phyloP scores from a whole-genome alignment of 2,329 filamentous ascomycete species.

The Ciborinia camelliae region DNA sequence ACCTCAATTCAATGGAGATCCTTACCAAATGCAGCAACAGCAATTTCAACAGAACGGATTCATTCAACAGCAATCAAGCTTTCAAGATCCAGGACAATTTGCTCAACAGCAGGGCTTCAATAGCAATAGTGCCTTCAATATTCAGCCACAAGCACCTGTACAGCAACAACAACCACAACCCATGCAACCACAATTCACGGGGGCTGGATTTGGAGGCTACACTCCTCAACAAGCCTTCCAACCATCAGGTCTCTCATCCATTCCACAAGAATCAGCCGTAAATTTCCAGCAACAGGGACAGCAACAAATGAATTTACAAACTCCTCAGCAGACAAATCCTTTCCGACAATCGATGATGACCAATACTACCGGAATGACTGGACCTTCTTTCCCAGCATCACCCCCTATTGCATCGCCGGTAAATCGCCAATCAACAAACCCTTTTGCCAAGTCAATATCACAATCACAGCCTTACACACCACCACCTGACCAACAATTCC shows the following conservation, averaged over 20 bases:
- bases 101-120: conserved; percentile 39
- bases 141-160: conserved; percentile 23
- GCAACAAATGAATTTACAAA: conserved; percentile 43
- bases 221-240: conserved; percentile 62
- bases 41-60: conserved; percentile 45
- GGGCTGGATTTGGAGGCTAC: conserved; percentile 81
- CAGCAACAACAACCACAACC: conserved; percentile 42
- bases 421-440: conserved; percentile 73
- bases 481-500: conserved; percentile 37
- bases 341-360: conserved; percentile 89
- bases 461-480: conserved; percentile 39
- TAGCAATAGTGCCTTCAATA: conserved; percentile 34
- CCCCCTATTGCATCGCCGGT: conserved; percentile 44
- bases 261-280: conserved; percentile 55
- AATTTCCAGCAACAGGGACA: conserved; percentile 46
- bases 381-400: conserved; percentile 43
- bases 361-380: conserved; percentile 47
- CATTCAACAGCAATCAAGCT: conserved; percentile 41
- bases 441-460: conserved; percentile 67
- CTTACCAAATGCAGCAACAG: conserved; percentile 36
- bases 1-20: conserved; percentile 33
- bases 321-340: conserved; percentile 73
- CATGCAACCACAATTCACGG: conserved; percentile 61
- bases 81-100: conserved; percentile 44
- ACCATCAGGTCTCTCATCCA: conserved; percentile 50